Evolutionary conservation across 2,329 filamentous ascomycete species (phyloP).

Genomic region (Coleophoma eucalyptorum): DNA sequence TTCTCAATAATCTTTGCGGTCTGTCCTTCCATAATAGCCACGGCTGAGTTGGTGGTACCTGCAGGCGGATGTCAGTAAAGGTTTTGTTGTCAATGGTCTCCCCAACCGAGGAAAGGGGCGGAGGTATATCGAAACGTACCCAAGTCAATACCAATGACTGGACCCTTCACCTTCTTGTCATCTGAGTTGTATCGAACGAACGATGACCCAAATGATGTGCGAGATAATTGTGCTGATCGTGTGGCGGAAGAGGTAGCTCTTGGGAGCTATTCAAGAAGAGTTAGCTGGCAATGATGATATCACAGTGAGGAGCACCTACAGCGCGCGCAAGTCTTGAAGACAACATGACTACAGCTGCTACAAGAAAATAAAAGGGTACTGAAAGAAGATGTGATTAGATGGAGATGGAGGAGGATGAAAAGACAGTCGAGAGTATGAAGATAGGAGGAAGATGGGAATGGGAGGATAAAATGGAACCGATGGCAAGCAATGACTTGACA

Average conservation of each 20-base stretch:
- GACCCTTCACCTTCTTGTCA: constrained; percentile 83
- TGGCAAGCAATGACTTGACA: neutral
- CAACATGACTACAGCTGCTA: constrained; percentile 55
- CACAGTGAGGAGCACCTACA: constrained; percentile 49
- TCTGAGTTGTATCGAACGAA: constrained; percentile 78
- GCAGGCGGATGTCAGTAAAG: neutral
- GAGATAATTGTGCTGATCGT: constrained; percentile 63
- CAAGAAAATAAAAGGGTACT: constrained; percentile 10
- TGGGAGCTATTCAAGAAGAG: constrained; percentile 57
- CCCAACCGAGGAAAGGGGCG: neutral
- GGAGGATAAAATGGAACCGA: constrained; percentile 5
- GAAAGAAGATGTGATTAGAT: constrained; percentile 7
- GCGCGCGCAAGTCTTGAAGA: constrained; percentile 69
- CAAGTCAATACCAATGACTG: constrained; percentile 97
- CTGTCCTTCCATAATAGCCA: constrained; percentile 98
- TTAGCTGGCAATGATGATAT: constrained; percentile 13
- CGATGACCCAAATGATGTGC: constrained; percentile 67
- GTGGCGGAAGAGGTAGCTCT: constrained; percentile 67
- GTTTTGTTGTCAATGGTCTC: too few relatives aligned
- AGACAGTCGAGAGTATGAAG: constrained; percentile 4
- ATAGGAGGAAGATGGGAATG: constrained; percentile 8
- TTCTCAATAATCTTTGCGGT: constrained; percentile 95
- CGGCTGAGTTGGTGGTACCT: constrained; percentile 95
- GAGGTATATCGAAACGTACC: constrained; percentile 56
- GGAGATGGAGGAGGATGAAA: constrained; percentile 11